Base-by-base conservation (phyloP, 2,329 filamentous ascomycete species). In the Nannizzia gypsea region DNA sequence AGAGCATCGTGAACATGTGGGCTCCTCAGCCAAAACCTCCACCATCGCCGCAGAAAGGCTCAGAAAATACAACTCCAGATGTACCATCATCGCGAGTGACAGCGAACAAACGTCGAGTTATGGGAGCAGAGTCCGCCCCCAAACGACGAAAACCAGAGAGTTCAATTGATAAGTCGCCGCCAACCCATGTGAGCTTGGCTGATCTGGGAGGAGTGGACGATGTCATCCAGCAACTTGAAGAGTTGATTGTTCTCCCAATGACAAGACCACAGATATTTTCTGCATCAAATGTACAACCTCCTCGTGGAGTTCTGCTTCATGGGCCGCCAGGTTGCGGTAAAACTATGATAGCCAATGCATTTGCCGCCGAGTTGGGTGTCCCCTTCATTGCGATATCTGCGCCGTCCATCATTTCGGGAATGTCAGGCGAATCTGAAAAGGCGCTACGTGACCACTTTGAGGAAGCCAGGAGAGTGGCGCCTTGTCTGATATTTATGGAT, bases 401-500 rank as follows among this genome's bases (percentile, higher is more conserved):
- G 0, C 88, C 89, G 0, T 88, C 87, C 0, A 81, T 95, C 36
- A 86, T 95, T 0, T 89, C 87, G 15, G 89, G 89, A 20, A 93
- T 92, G 84, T 93, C 88, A 36, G 89, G 89, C 66, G 90, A 93
- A 69, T 92, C 88, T 0, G 89, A 95, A 72, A 91, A 91, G 75
- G 89, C 90, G 62, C 83, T 95, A 28, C 80, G 89, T 38, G 88
- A 92, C 64, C 80, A 90, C 55, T 95, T 95, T 63, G 91, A 97
- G 11, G 89, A 93, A 68, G 93, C 93, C 0, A 89, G 89, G 70
- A 82, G 83, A 59, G 80, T 91, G 40, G 91, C 92, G 0, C 93
- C 93, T 0, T 95, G 90, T 67, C 79, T 99, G 3, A 81, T 99
- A 3, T 95, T 96, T 68, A 88, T 97, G 60, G 90, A 96, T 66